Percentiles rank a stretch among this genome's conserved stretches.
Evolutionary conservation across 225 moss, liverwort and hornwort species (phyloP).

Genomic region (Rhytidiadelphus loreus): DNA sequence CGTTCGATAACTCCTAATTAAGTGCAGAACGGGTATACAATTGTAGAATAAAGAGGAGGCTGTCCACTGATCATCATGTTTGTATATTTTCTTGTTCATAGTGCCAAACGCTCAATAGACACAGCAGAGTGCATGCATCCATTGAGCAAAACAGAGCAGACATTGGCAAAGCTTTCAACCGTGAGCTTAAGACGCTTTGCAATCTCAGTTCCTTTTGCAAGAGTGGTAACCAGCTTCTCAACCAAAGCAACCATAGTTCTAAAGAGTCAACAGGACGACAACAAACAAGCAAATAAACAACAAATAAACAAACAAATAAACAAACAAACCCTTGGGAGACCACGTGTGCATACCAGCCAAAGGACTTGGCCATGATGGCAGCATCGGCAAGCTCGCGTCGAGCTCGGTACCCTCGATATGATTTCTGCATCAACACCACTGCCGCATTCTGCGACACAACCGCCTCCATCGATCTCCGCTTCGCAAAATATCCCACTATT

Average conservation of each 20-base stretch:
- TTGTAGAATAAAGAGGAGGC: not conserved
- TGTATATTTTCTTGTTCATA: not conserved
- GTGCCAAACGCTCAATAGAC: not conserved
- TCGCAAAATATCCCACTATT: not conserved
- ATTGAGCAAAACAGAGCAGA: not conserved
- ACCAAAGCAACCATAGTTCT: not conserved
- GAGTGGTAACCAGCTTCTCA: not conserved
- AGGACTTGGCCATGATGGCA: constrained; percentile 60
- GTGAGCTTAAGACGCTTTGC: not conserved
- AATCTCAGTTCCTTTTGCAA: not conserved
- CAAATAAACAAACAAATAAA: not conserved
- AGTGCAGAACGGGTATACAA: not conserved
- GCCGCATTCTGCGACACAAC: constrained; percentile 11
- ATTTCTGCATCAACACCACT: constrained; percentile 57
- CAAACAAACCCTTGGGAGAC: not conserved
- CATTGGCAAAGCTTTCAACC: not conserved
- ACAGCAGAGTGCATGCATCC: not conserved
- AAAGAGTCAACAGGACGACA: not conserved
- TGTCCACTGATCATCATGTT: not conserved
- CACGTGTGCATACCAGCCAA: constrained; percentile 54
- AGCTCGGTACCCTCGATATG: constrained; percentile 60
- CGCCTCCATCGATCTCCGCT: not conserved
- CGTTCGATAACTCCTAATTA: not conserved
- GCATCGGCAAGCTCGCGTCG: constrained; percentile 82
- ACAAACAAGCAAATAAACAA: not conserved